phyloP scores from a whole-genome alignment of 768 basidiomycete genomes.

The Leucosporidium yakuticum region DNA sequence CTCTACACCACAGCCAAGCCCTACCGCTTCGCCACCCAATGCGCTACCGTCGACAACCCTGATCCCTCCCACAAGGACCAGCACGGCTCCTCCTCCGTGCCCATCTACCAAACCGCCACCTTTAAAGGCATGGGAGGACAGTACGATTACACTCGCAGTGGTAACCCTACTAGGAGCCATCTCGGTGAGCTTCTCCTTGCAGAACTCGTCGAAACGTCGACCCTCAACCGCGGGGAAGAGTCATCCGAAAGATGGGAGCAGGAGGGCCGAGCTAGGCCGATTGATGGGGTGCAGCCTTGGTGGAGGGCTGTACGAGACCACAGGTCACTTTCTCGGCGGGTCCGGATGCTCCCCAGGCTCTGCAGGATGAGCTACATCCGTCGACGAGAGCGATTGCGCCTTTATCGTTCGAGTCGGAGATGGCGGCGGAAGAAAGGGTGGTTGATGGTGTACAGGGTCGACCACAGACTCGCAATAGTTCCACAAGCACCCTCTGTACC shows the following conservation, averaged over 20 bases:
- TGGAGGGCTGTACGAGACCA: no score
- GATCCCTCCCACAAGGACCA: constrained; percentile 75
- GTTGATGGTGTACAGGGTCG: no score
- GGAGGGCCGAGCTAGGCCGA: no score
- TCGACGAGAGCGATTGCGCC: no score
- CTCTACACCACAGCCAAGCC: constrained; percentile 10
- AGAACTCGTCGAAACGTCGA: background rate
- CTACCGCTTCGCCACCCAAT: constrained; percentile 30
- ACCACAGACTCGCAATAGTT: no score
- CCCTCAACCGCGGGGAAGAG: background rate
- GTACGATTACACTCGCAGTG: constrained; percentile 91
- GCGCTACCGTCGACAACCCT: constrained; percentile 82
- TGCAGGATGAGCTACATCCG: no score
- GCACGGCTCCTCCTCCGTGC: constrained; percentile 85
- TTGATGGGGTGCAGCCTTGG: no score
- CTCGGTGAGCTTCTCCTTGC: constrained; percentile 54
- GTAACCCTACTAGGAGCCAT: constrained; percentile 93
- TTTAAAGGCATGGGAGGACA: constrained; percentile 83
- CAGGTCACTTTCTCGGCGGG: no score
- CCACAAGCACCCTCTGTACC: background rate
- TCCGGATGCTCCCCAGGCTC: no score
- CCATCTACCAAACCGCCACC: constrained; percentile 96
- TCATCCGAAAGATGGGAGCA: background rate
- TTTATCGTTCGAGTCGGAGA: no score
- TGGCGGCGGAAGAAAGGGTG: no score